Conservation (phyloP, 2,329 filamentous ascomycete species). For the Oidium heveae region DNA sequence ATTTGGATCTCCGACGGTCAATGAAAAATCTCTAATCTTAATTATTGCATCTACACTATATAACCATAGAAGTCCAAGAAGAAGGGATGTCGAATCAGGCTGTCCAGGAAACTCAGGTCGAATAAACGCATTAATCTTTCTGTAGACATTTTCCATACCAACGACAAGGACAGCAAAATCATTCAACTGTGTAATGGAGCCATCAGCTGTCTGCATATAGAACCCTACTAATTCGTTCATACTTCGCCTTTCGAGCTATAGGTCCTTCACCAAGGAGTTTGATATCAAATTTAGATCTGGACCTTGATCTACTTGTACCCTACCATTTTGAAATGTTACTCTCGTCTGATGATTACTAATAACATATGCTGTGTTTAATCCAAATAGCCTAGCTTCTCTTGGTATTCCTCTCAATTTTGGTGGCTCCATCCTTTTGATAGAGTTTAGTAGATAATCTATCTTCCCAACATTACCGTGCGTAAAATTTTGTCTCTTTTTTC, state of each 20-base stretch:
- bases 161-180: not conserved
- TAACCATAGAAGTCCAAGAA: no score
- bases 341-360: not conserved
- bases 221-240: no score
- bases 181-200: no score
- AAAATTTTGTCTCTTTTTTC: not conserved
- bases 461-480: not conserved
- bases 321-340: not conserved
- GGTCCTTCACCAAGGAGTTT: not conserved
- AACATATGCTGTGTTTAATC: no score
- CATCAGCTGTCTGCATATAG: no score
- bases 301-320: not conserved
- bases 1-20: no score
- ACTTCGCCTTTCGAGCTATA: no score
- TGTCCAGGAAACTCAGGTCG: not conserved
- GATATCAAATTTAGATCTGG: not conserved
- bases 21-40: no score
- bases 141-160: not conserved
- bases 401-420: not conserved
- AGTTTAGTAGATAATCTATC: not conserved
- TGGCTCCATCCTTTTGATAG: not conserved
- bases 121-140: not conserved
- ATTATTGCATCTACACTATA: no score
- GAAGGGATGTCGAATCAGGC: not conserved
- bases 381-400: not conserved